A percentile compares a stretch with the other conserved stretches of the same genome.
phyloP scores from a whole-genome alignment of 2,329 filamentous ascomycete genomes.

The Nigrospora oryzae region DNA sequence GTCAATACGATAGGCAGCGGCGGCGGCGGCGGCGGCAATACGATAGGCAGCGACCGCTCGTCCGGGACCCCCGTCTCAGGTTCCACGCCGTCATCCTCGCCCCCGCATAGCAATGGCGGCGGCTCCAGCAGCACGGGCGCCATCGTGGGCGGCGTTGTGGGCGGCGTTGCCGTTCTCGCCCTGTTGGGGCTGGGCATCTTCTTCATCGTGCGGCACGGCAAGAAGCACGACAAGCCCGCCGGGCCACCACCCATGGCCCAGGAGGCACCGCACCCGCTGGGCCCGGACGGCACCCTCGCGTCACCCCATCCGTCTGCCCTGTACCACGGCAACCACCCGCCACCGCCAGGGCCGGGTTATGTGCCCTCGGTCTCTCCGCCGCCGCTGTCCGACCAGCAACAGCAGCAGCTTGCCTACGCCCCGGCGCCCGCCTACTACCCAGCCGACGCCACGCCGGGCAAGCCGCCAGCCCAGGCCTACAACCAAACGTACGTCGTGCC shows the following conservation, averaged over 20 bases:
- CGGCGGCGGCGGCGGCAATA: neutral
- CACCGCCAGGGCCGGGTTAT: neutral
- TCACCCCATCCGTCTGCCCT: neutral
- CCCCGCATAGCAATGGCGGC: conserved; percentile 11
- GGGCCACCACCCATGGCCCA: conserved; percentile 6
- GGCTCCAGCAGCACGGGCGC: conserved; percentile 25
- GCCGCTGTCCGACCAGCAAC: conserved; percentile 4
- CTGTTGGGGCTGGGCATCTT: conserved; percentile 30
- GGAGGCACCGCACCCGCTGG: conserved; percentile 1
- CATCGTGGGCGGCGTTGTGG: conserved; percentile 37
- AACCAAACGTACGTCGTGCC: neutral
- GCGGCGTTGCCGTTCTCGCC: conserved; percentile 31
- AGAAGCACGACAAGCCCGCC: conserved; percentile 14
- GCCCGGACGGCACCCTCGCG: conserved; percentile 11
- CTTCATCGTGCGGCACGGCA: conserved; percentile 30
- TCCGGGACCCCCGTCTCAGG: neutral
- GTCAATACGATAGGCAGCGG: neutral
- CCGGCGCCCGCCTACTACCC: conserved; percentile 9
- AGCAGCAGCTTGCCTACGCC: conserved; percentile 8
- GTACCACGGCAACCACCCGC: no score
- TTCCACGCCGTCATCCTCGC: conserved; percentile 1
- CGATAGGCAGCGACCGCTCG: neutral
- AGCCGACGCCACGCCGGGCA: conserved; percentile 8
- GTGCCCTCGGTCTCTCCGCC: neutral
- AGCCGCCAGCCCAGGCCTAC: neutral